These are phyloP conservation scores for Parmelia sp. DNA, from an alignment of 495 filamentous ascomycete species.

Conservation along the genomic window DNA sequence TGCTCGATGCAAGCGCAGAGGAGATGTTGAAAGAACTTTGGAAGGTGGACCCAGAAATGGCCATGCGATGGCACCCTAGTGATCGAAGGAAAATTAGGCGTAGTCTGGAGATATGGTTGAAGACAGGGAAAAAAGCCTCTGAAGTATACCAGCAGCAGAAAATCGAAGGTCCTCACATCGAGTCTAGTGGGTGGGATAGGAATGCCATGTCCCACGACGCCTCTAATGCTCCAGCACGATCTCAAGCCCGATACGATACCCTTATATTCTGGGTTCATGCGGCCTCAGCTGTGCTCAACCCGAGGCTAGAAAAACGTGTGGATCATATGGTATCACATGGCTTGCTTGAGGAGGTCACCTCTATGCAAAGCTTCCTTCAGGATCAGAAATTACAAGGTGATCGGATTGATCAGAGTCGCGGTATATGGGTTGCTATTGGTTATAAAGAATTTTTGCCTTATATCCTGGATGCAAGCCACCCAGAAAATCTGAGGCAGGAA, in stretches of 20 bases:
- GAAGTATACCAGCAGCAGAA: conserved; percentile 79
- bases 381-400: conserved; percentile 43
- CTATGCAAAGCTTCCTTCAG: conserved; percentile 51
- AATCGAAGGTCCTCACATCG: background rate
- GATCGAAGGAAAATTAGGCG: conserved; percentile 84
- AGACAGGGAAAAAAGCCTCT: conserved; percentile 70
- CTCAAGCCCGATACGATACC: conserved; percentile 44
- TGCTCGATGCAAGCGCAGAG: conserved; percentile 63
- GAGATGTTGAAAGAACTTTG: conserved; percentile 62
- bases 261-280: conserved; percentile 88
- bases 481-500: conserved; percentile 34
- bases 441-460: conserved; percentile 83
- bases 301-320: conserved; percentile 68
- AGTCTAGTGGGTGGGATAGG: conserved; percentile 1
- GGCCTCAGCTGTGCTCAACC: conserved; percentile 54
- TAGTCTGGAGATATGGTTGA: conserved; percentile 82
- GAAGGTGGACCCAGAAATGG: conserved; percentile 84
- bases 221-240: conserved; percentile 18
- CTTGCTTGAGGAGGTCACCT: conserved; percentile 60
- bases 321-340: conserved; percentile 75
- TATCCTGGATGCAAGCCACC: conserved; percentile 44
- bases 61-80: conserved; percentile 86
- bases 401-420: conserved; percentile 60
- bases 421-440: conserved; percentile 94
- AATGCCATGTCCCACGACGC: background rate